A percentile compares a stretch with the other conserved stretches of the same genome.
Conservation (phyloP, 2,329 filamentous ascomycete species). For the Paecilomyces sp. region DNA sequence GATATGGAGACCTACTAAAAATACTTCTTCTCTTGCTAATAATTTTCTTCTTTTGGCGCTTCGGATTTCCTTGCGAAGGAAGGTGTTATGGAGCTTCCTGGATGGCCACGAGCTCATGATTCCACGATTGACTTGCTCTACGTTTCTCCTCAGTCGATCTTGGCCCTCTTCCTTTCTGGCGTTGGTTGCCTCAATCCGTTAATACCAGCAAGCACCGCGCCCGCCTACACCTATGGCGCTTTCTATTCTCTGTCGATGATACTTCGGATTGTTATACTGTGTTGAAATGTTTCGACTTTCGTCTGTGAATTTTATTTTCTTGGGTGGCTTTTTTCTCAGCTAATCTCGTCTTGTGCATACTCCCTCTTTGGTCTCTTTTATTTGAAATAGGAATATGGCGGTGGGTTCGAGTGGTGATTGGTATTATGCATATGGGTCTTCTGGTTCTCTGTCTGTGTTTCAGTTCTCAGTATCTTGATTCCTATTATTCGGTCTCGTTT, state of each 20-base stretch:
- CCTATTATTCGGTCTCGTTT: neutral
- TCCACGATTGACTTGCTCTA: slow-evolving; percentile 15
- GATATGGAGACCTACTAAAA: slow-evolving; percentile 38
- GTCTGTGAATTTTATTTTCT: neutral
- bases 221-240: neutral
- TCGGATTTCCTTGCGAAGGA: slow-evolving; percentile 8
- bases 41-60: slow-evolving; percentile 9
- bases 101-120: slow-evolving; percentile 16
- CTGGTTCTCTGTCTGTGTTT: slow-evolving; percentile 8
- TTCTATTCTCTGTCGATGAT: neutral
- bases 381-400: neutral
- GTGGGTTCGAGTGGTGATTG: neutral
- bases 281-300: neutral
- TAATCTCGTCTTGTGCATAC: neutral
- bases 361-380: neutral
- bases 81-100: slow-evolving; percentile 12
- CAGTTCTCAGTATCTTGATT: slow-evolving; percentile 1
- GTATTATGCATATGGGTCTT: slow-evolving; percentile 10
- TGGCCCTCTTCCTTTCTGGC: neutral
- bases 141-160: neutral
- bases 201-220: neutral
- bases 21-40: slow-evolving; percentile 4
- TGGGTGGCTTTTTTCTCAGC: neutral
- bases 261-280: neutral
- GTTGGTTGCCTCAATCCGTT: neutral